Base-by-base conservation (phyloP, 768 basidiomycete species). In the Tricholoma furcatifolium region DNA sequence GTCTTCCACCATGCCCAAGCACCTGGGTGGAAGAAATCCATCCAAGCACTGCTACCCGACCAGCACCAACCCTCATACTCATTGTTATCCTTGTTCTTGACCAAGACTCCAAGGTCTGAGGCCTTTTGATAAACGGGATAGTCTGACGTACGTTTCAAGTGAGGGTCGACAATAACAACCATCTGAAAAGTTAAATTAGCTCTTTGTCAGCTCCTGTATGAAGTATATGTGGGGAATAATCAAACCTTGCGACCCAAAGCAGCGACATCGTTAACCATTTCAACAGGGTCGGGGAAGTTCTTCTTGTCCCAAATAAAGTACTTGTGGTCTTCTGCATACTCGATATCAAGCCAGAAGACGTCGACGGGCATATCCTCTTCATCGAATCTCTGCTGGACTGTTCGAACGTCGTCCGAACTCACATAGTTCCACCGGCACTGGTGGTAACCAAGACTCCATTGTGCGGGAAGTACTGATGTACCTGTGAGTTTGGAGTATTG, bases 21-120 rank as follows among this genome's bases (percentile, higher is more conserved):
- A 30, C 70, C 76, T 24, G 93, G 93, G 65, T 98, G 88, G 82
- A 98, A 97, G 73, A 92, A 97, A 65, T 99, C 97, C 35, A 94
- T 87, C 96, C 96, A 99, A 6, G 93, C 89, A 57, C 87, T 90
- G 68, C 88, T 93, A 34, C 97, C 97, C 20, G 91, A 84, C 97
- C 97, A 99, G 70, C 97, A 99, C 94, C 93, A 98, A 17, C 97
- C 97, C 62, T 98, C 94, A 60, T 91, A 95, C 68, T 96, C 91
- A 47, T 83, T 83, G 52, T 87, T 92, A 43, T 84, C 85, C 36
- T 83, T 79, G 30, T 84, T 81, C 69, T 94, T 98, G 58, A 93
- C 84, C 36, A 98, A 81, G 9, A 97, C 67, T 34, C 77, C 85
- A n/a, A 83, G 76, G 3, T 96, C 91, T 18, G 85, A 83, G 0